phyloP scores from a whole-genome alignment of 768 basidiomycete genomes.

The Pulveroboletus sp. region DNA sequence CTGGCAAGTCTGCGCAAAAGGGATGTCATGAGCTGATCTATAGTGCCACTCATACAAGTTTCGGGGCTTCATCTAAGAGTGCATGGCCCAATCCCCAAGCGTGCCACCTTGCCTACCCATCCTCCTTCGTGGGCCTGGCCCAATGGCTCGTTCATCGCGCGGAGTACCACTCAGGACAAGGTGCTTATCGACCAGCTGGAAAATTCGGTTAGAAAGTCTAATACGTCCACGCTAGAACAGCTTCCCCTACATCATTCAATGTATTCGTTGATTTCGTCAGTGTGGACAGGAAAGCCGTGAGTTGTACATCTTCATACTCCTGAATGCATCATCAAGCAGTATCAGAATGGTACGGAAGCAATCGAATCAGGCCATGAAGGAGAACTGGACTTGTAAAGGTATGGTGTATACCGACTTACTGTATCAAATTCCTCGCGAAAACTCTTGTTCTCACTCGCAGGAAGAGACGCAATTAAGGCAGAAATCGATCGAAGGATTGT shows the following conservation, averaged over 20 bases:
- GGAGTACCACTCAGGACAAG: constrained; percentile 52
- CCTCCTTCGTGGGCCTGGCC: constrained; percentile 48
- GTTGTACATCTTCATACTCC: constrained; percentile 96
- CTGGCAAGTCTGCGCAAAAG: background rate
- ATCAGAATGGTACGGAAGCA: background rate
- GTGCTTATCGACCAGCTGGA: constrained; percentile 78
- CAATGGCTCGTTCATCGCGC: constrained; percentile 49
- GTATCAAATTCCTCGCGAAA: constrained; percentile 91
- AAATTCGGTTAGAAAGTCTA: constrained; percentile 3
- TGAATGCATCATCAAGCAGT: constrained; percentile 28
- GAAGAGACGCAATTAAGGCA: constrained; percentile 83
- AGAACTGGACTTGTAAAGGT: background rate
- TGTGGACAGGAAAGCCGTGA: constrained; percentile 84
- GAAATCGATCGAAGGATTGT: constrained; percentile 79
- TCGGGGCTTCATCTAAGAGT: constrained; percentile 28
- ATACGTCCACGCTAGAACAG: background rate
- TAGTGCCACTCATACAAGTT: too few relatives aligned
- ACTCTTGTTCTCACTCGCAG: constrained; percentile 76
- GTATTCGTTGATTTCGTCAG: constrained; percentile 87
- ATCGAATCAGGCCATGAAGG: background rate
- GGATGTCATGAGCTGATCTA: background rate
- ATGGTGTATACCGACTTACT: constrained; percentile 39
- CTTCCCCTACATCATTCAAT: constrained; percentile 78
- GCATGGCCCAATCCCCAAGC: constrained; percentile 56
- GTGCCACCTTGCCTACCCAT: constrained; percentile 46